phyloP scores from a whole-genome alignment of 805 yeast genomes.

The Kluyveromyces siamensis region DNA sequence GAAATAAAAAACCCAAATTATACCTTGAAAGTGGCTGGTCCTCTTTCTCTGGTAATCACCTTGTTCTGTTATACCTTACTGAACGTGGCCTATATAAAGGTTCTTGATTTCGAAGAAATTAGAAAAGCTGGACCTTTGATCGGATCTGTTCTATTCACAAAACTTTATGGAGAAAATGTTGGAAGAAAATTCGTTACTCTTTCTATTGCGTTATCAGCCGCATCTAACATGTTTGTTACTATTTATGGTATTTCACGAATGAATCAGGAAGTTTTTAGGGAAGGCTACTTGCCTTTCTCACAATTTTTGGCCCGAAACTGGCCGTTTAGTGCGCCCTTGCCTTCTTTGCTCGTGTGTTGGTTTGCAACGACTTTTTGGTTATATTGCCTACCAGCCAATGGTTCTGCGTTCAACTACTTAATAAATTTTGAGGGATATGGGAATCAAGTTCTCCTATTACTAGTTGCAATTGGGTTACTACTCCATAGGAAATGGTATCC shows the following conservation, averaged over 20 bases:
- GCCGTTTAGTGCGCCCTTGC: constrained; percentile 50
- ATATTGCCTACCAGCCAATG: constrained; percentile 27
- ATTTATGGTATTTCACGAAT: constrained; percentile 50
- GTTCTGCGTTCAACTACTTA: constrained; percentile 33
- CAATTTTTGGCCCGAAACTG: constrained; percentile 43
- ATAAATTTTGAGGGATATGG: constrained; percentile 41
- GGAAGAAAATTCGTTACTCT: constrained; percentile 49
- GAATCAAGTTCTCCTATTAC: constrained; percentile 38
- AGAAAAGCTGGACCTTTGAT: constrained; percentile 46
- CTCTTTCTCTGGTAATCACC: constrained; percentile 40
- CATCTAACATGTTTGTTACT: constrained; percentile 55
- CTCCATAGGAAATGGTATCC: constrained; percentile 44
- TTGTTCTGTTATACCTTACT: constrained; percentile 41
- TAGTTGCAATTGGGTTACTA: constrained; percentile 50
- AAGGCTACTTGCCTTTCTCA: constrained; percentile 52
- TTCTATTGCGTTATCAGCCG: constrained; percentile 52
- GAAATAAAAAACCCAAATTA: constrained; percentile 52
- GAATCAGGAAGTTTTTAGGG: constrained; percentile 57
- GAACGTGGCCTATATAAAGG: constrained; percentile 48
- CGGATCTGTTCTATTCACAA: constrained; percentile 50
- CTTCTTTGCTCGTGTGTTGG: constrained; percentile 33
- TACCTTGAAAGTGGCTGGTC: constrained; percentile 55
- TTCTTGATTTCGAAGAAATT: constrained; percentile 45
- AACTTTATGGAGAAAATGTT: constrained; percentile 41
- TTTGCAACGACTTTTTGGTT: constrained; percentile 28